These are phyloP conservation scores for Cucurbita argyrosperma DNA, from an alignment of 306 rosid genomes.

Conservation along the genomic window DNA sequence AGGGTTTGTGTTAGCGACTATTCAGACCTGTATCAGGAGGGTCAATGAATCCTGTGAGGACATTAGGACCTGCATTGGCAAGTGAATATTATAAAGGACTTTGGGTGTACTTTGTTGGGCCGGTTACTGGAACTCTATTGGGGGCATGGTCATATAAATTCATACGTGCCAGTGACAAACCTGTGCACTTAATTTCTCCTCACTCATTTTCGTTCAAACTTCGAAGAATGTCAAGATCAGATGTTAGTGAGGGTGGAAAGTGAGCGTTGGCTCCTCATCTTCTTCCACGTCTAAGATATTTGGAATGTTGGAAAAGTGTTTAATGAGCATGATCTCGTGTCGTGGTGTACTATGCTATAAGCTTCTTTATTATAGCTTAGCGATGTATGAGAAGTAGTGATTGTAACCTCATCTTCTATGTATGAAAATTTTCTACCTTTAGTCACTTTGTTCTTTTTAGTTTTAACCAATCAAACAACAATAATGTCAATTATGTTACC, in stretches of 20 bases:
- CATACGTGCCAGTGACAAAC: slow-evolving; percentile 27
- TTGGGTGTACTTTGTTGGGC: slow-evolving; percentile 70
- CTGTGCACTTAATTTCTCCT: slow-evolving; percentile 14
- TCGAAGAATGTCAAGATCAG: slow-evolving; percentile 1
- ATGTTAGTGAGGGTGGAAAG: background rate
- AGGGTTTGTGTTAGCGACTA: background rate
- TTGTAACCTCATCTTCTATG: background rate
- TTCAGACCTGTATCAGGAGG: slow-evolving; percentile 81
- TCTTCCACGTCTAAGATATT: background rate
- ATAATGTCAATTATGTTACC: no score
- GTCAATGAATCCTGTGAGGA: slow-evolving; percentile 85
- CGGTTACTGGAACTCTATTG: slow-evolving; percentile 44
- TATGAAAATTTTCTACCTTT: background rate
- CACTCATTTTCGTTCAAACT: slow-evolving; percentile 24
- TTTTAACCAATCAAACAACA: no score
- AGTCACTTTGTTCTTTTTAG: no score
- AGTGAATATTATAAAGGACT: slow-evolving; percentile 37
- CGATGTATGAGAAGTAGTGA: background rate
- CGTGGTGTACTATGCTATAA: background rate
- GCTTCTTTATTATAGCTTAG: background rate
- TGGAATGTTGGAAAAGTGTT: background rate
- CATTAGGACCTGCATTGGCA: slow-evolving; percentile 73
- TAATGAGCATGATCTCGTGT: background rate
- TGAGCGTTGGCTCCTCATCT: background rate
- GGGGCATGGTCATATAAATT: slow-evolving; percentile 54